These are phyloP conservation scores for Actinomortierella ambigua DNA, from an alignment of 371 early-diverging fungal species.

Conservation along the genomic window DNA sequence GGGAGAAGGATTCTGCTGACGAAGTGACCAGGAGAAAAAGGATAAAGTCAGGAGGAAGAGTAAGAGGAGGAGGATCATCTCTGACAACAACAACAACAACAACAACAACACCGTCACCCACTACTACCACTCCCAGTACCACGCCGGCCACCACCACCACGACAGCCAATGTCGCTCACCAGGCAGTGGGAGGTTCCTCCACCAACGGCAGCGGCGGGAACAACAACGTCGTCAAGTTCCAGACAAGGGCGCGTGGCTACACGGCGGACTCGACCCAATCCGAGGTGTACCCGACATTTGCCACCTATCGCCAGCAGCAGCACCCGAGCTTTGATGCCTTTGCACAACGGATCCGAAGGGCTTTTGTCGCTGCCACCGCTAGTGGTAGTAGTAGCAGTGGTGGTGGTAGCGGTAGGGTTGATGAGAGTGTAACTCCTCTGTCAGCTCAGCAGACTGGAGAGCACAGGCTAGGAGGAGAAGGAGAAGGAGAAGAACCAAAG, in stretches of 20 bases:
- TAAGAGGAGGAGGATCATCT: neutral
- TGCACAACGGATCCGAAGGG: constrained; percentile 25
- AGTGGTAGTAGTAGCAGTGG: neutral
- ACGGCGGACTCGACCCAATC: constrained; percentile 9
- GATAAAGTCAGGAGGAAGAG: neutral
- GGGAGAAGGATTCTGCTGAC: neutral
- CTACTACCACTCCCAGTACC: neutral
- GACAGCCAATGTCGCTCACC: too few species aligned
- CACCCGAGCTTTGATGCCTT: constrained; percentile 38
- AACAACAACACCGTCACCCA: neutral
- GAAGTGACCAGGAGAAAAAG: neutral
- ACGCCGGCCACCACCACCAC: neutral
- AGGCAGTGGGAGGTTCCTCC: too few species aligned
- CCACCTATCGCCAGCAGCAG: constrained; percentile 30
- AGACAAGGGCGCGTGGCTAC: constrained; percentile 4
- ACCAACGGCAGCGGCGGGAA: neutral
- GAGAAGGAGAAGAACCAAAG: too few species aligned
- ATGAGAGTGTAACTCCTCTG: too few species aligned
- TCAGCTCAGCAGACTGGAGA: too few species aligned
- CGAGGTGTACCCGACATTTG: constrained; percentile 33
- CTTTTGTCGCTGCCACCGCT: constrained; percentile 17
- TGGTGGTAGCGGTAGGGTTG: too few species aligned
- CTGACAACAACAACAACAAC: neutral
- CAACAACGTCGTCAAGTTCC: constrained; percentile 14
- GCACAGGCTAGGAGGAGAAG: too few species aligned